Conservation (phyloP, 345 rosid species). For the Corchorus olitorius region DNA sequence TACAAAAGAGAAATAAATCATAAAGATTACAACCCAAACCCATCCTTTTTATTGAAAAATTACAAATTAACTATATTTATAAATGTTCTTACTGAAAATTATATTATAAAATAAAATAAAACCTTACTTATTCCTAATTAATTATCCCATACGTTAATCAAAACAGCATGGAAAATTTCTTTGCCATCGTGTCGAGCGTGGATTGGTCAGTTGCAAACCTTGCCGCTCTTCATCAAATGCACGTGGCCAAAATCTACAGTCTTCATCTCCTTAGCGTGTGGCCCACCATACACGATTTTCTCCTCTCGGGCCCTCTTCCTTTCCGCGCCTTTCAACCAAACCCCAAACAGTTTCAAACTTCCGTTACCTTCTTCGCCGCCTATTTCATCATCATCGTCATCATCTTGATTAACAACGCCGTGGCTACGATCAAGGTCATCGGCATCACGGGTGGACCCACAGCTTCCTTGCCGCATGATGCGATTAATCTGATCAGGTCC, state of each 20-base stretch:
- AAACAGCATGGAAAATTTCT: background rate
- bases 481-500: conserved; percentile 67
- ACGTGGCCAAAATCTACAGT: conserved; percentile 42
- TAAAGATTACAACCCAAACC: background rate
- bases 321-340: conserved; percentile 56
- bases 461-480: conserved; percentile 56
- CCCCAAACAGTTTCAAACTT: conserved; percentile 80
- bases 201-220: conserved; percentile 60
- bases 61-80: too few species aligned
- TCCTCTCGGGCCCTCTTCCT: conserved; percentile 76
- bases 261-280: conserved; percentile 51
- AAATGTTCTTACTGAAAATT: background rate
- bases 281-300: conserved; percentile 48
- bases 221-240: conserved; percentile 60
- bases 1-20: background rate
- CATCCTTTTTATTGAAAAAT: background rate
- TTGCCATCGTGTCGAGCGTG: background rate
- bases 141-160: background rate
- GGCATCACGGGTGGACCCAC: conserved; percentile 25
- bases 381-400: conserved; percentile 10
- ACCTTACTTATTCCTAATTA: background rate
- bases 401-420: conserved; percentile 16
- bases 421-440: conserved; percentile 21
- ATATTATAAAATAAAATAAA: background rate
- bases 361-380: conserved; percentile 36